Conservation (phyloP, 2,329 filamentous ascomycete species). For the Helotiales sp. region DNA sequence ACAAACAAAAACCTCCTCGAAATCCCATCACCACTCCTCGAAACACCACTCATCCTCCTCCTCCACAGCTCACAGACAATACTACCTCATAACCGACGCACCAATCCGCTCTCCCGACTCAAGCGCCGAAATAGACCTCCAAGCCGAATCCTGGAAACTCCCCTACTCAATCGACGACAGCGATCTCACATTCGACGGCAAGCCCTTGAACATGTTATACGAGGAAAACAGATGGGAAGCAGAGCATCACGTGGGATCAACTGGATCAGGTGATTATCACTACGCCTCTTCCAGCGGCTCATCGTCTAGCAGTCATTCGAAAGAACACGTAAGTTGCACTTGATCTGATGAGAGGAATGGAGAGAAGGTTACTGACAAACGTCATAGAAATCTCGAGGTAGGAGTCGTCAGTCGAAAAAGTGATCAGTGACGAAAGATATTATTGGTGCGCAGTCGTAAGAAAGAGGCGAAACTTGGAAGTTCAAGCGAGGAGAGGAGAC, state of each 20-base stretch:
- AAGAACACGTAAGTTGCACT: slow-evolving; percentile 3
- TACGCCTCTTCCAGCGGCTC: background rate
- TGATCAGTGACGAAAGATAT: background rate
- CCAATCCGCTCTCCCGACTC: background rate
- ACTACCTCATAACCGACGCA: slow-evolving; percentile 21
- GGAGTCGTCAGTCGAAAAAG: slow-evolving; percentile 20
- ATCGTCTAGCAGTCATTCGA: background rate
- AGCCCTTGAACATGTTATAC: slow-evolving; percentile 32
- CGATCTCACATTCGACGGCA: slow-evolving; percentile 34
- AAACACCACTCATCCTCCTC: background rate
- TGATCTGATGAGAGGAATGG: background rate
- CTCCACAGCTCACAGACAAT: slow-evolving; percentile 4
- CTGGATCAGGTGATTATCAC: background rate
- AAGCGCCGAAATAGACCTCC: slow-evolving; percentile 15
- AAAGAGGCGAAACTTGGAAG: too few species aligned
- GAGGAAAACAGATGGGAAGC: slow-evolving; percentile 30
- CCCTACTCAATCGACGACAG: slow-evolving; percentile 31
- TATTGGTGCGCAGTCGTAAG: too few species aligned
- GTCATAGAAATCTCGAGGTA: slow-evolving; percentile 7
- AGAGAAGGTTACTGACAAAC: background rate
- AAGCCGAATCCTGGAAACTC: slow-evolving; percentile 25
- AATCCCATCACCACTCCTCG: background rate
- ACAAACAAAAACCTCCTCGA: background rate
- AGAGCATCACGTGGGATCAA: slow-evolving; percentile 16
- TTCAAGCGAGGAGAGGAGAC: too few species aligned